Evolutionary conservation across 1,284 basidiomycete genomes (phyloP).

Genomic region (Pholiota adiposa): DNA sequence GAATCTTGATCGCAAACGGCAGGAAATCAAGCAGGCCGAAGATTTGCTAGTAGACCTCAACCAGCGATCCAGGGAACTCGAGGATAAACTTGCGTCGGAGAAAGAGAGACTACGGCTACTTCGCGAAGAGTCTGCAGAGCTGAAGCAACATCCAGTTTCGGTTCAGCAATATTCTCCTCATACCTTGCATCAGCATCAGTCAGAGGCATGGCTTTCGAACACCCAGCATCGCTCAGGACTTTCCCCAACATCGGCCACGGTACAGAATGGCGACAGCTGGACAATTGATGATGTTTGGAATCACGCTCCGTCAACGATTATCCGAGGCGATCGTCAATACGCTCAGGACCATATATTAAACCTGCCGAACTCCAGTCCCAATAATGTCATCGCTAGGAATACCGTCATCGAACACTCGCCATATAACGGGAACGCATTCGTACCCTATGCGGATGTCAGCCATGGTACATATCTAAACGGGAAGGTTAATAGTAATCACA

Average conservation of each 20-base stretch:
- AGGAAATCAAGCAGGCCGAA: conserved; percentile 76
- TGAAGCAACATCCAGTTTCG: conserved; percentile 15
- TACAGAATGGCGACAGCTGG: conserved; percentile 19
- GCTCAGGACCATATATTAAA: conserved; percentile 4
- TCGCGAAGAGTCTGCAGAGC: conserved; percentile 52
- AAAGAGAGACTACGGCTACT: conserved; percentile 54
- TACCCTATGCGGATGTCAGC: conserved; percentile 2
- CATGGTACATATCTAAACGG: background rate
- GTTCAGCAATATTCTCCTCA: conserved; percentile 13
- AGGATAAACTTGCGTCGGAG: conserved; percentile 57
- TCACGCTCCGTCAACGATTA: background rate
- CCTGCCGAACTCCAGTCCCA: background rate
- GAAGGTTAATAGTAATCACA: conserved; percentile 1
- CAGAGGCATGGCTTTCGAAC: conserved; percentile 16
- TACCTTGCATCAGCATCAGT: conserved; percentile 8
- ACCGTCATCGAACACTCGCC: background rate
- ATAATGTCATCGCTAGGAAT: background rate
- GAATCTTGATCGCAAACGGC: conserved; percentile 61
- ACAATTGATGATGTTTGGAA: conserved; percentile 10
- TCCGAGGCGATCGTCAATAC: conserved; percentile 11
- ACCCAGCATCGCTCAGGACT: conserved; percentile 6
- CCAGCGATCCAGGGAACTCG: conserved; percentile 60
- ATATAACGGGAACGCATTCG: conserved; percentile 1
- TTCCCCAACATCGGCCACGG: background rate
- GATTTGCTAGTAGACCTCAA: conserved; percentile 60